Evolutionary conservation across 208 protist genomes (phyloP), one percentile per base, ranked within the genome.

Genomic region (Kentomonas sorsogonicus): DNA sequence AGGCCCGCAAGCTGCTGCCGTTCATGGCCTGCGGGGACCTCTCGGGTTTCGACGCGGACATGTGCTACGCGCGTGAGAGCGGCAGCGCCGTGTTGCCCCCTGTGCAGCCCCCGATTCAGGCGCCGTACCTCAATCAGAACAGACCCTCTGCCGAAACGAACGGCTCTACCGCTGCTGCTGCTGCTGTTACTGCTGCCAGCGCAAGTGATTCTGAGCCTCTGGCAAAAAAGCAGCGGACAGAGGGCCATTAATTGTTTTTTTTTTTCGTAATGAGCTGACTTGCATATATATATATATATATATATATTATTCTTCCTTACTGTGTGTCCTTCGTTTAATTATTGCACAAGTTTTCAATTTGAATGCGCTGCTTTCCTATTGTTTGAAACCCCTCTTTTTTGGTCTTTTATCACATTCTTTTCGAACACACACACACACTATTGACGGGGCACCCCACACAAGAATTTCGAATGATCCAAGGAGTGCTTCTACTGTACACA

Each of bases 11-110:
- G 10, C 66, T 99, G 15, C 79, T 98, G 0, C 96, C 97, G 1
- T 99, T 99, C 58, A 43, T 99, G 11, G 85, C 97, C 0, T 99
- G 97, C 53, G 98, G 98, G 15, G 97, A 99, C 69, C 73, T 99
- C 3, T 78, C 60, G 16, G 96, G 93, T 13, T 96, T 87, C 59
- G 97, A 98, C 66, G 72, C 89, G n/a, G 93, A 98, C 54, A 80
- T 86, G 83, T 91, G 80, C 55, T 93, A 93, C 69, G 75, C 88
- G 51, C 60, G 82, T 0, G 57, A 69, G 18, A 62, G 23, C 10
- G 58, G 45, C 1, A 46, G 11, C 1, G 48, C 45, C 6, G 76
- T 89, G 46, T 64, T 93, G 22, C 64, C 63, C 6, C 86, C 86
- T 0, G 74, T 90, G 26, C 86, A 91, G 29, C 83, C 83, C 3